A percentile compares a stretch with the other conserved stretches of the same genome.
These are phyloP conservation scores for Metschnikowia vanudenii DNA, from an alignment of 805 yeast species.

Conservation along the genomic window DNA sequence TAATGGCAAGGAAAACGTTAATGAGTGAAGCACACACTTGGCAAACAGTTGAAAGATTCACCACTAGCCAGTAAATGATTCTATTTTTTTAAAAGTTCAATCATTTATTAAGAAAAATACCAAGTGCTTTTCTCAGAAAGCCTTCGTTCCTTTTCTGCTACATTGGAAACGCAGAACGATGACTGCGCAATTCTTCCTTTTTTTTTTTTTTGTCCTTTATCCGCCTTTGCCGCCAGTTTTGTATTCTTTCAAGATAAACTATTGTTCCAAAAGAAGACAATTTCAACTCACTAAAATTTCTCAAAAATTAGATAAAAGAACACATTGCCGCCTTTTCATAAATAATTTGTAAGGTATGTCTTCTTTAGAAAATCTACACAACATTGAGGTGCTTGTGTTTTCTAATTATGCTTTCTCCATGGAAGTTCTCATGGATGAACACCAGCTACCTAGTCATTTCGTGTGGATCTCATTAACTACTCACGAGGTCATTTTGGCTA, in stretches of 20 bases:
- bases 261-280: too few relatives aligned
- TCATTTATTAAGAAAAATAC: too few relatives aligned
- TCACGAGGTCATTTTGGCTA: slow-evolving; percentile 6
- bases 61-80: too few relatives aligned
- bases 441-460: slow-evolving; percentile 2
- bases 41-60: too few relatives aligned
- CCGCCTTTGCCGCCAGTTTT: slow-evolving; percentile 7
- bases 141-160: not conserved
- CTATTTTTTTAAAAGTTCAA: too few relatives aligned
- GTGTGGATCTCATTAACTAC: slow-evolving; percentile 8
- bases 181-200: slow-evolving; percentile 2
- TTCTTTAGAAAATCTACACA: slow-evolving; percentile 8
- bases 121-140: too few relatives aligned
- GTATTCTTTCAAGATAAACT: not conserved
- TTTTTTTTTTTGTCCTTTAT: not conserved
- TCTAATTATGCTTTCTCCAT: slow-evolving; percentile 12
- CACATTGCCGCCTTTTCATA: not conserved
- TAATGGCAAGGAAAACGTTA: too few relatives aligned
- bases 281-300: not conserved
- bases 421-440: slow-evolving; percentile 5
- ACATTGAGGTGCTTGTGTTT: slow-evolving; percentile 11
- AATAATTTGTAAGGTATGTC: slow-evolving; percentile 1
- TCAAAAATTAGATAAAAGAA: not conserved
- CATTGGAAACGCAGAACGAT: not conserved
- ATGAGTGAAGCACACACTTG: too few relatives aligned